Percentiles rank a stretch among this genome's conserved stretches.
Conservation (phyloP, 2,329 filamentous ascomycete species). For the Tolypocladium sp. region DNA sequence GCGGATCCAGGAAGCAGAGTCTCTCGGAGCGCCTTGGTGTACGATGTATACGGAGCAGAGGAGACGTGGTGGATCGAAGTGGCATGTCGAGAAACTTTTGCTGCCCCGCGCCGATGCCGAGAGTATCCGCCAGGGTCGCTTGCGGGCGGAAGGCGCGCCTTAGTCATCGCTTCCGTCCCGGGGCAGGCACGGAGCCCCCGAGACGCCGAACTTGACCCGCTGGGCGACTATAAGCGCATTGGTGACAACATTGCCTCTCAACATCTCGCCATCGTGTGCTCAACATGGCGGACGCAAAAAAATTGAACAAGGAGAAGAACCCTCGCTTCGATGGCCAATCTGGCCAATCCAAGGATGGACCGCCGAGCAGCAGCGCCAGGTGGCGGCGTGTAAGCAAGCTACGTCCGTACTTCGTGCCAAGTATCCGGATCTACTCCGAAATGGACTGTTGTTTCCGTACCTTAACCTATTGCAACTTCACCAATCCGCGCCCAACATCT, state of each 20-base stretch:
- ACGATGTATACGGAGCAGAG: neutral
- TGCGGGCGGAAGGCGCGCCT: neutral
- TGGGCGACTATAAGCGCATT: neutral
- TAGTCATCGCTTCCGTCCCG: neutral
- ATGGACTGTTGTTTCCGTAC: too few relatives aligned
- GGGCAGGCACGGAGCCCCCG: neutral
- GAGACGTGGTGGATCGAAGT: neutral
- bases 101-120: constrained; percentile 18
- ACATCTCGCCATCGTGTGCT: neutral
- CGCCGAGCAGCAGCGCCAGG: neutral
- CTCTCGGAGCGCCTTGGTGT: neutral
- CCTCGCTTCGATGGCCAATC: neutral
- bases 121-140: constrained; percentile 11
- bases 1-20: neutral
- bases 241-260: neutral
- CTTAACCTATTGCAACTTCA: too few relatives aligned
- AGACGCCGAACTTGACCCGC: neutral
- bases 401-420: too few relatives aligned
- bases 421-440: too few relatives aligned
- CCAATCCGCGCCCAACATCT: too few relatives aligned
- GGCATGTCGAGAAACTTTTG: neutral
- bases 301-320: neutral
- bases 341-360: neutral
- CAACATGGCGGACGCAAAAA: neutral
- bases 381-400: neutral